A percentile compares a stretch with the other conserved stretches of the same genome.
Conservation (phyloP, 208 protist species). For the Herpetomonas samuelpessoai region DNA sequence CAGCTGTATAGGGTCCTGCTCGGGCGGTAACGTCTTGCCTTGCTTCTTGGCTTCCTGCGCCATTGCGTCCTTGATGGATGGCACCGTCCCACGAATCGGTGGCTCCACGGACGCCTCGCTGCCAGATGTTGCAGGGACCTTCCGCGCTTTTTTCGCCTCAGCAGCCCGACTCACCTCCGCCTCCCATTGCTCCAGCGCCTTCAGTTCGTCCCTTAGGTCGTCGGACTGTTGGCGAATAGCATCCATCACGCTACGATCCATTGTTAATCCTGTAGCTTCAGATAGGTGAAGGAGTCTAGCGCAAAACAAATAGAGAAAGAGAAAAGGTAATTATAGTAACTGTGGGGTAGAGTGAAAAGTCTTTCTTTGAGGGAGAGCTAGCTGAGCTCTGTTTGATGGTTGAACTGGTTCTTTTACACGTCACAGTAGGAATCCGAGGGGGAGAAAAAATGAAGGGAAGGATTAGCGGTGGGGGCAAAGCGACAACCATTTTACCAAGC, state of each 20-base stretch:
- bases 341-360: too few species aligned
- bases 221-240: conserved; percentile 82
- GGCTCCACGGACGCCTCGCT: conserved; percentile 22
- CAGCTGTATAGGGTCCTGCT: conserved; percentile 53
- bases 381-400: too few species aligned
- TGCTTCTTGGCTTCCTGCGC: conserved; percentile 21
- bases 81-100: conserved; percentile 83
- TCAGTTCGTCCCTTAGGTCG: conserved; percentile 85
- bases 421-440: too few species aligned
- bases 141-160: conserved; percentile 36
- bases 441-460: too few species aligned
- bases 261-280: too few species aligned
- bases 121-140: conserved; percentile 13
- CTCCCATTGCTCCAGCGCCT: conserved; percentile 80
- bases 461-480: too few species aligned
- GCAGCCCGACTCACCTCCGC: conserved; percentile 46
- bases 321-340: background rate
- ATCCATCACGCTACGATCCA: conserved; percentile 41
- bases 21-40: conserved; percentile 12
- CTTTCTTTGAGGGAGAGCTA: too few species aligned
- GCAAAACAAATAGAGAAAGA: background rate
- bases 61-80: conserved; percentile 82
- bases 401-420: too few species aligned
- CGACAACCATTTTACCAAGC: too few species aligned
- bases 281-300: too few species aligned